A percentile compares a stretch with the other conserved stretches of the same genome.
These are phyloP conservation scores for Corynascus novoguineensis DNA, from an alignment of 495 filamentous ascomycete species.

Conservation along the genomic window DNA sequence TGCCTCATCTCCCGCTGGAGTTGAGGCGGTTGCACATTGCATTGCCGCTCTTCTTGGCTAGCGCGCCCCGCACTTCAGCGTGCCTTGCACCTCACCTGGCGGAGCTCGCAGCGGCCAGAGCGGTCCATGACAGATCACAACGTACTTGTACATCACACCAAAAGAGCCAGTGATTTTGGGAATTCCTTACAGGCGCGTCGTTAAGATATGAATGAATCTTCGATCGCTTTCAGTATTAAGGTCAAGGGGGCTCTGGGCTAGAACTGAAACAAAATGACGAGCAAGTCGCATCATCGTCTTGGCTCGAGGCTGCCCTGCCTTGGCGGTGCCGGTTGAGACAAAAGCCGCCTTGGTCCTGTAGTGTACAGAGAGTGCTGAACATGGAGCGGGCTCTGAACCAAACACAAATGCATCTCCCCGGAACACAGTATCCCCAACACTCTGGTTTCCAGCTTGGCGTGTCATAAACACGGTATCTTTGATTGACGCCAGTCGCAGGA, in stretches of 20 bases:
- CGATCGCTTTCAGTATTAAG: no score
- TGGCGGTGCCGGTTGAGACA: constrained; percentile 9
- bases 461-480: background rate
- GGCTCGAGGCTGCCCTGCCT: background rate
- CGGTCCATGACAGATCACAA: background rate
- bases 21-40: background rate
- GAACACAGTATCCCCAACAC: background rate
- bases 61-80: background rate
- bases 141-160: background rate
- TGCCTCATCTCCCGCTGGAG: constrained; percentile 1
- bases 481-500: no score
- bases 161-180: background rate
- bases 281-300: background rate
- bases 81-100: constrained; percentile 3
- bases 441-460: background rate
- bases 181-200: background rate
- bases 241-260: no score
- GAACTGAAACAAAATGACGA: background rate
- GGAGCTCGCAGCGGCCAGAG: constrained; percentile 3
- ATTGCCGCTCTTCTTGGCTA: background rate
- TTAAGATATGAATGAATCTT: background rate
- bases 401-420: no score
- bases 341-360: constrained; percentile 3
- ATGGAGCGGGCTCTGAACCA: background rate
- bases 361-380: background rate